Conservation (phyloP, 73 alveolate species). For the Paramecium biaurelia region DNA sequence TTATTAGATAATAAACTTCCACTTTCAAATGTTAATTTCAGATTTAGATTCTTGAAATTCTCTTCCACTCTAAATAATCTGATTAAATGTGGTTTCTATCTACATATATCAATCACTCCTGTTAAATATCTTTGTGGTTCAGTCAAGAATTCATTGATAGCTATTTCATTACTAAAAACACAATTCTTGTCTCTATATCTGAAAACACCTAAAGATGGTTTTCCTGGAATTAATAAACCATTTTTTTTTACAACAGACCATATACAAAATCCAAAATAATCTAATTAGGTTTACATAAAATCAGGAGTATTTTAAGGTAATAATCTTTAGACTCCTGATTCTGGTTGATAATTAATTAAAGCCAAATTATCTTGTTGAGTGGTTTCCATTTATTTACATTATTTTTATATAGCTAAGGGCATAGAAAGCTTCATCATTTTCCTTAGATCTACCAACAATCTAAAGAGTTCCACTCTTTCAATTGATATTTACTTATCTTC, state of each 20-base stretch:
- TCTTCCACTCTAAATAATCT: constrained; percentile 76
- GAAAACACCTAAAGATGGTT: constrained; percentile 92
- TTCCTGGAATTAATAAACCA: constrained; percentile 90
- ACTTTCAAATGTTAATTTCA: constrained; percentile 72
- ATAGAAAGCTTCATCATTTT: constrained; percentile 30
- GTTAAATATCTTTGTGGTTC: constrained; percentile 78
- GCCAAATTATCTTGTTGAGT: constrained; percentile 20
- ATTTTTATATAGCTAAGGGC: constrained; percentile 66
- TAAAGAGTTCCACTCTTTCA: constrained; percentile 81
- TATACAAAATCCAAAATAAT: constrained; percentile 87
- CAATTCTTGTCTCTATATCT: constrained; percentile 69
- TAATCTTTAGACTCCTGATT: constrained; percentile 66
- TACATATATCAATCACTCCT: constrained; percentile 75
- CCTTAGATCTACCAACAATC: constrained; percentile 65
- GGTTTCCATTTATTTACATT: constrained; percentile 68
- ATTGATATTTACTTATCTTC: constrained; percentile 86
- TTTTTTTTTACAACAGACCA: constrained; percentile 81
- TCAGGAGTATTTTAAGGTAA: constrained; percentile 93
- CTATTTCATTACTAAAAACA: constrained; percentile 77
- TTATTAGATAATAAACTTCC: constrained; percentile 82
- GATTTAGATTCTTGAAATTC: constrained; percentile 45
- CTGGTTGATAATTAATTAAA: constrained; percentile 45
- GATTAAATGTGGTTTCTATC: constrained; percentile 81
- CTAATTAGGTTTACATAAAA: constrained; percentile 90
- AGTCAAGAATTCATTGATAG: constrained; percentile 72